Base-by-base conservation (phyloP, 495 filamentous ascomycete species). In the Penicillium cinerascens region DNA sequence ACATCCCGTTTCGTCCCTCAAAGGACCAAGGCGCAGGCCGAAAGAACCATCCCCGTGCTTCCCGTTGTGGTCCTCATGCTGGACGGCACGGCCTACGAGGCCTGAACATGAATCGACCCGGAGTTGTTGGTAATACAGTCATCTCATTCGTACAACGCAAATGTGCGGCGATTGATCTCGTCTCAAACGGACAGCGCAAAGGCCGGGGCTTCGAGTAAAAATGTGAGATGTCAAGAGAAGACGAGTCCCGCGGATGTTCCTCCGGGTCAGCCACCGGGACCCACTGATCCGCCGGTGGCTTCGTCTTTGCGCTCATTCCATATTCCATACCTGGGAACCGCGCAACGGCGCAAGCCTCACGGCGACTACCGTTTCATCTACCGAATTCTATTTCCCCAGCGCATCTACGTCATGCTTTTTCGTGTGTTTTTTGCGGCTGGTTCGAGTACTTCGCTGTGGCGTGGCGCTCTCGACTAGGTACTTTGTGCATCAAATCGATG, bases 151-250 rank as follows among this genome's bases (percentile, higher is more conserved):
- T 33, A 13, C 8, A 33, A 33, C 29, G 29, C 10, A 13, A 11
- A 9, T 9, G 26, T 13, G 10, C 9, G 8, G 7, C 8, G 2
- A 18, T 39, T 39, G 15, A 39, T 39, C 18, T 20, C 37, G 18
- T 16, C 37, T 17, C 18, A 33, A 16, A 8, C n/a, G 37, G 15
- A 16, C 37, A 17, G 15, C 37, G 47, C 44, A 59, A 50, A 48
- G 60, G 56, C 53, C 53, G 59, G 59, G 38, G 7, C 44, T 10
- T 10, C 9, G 9, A 33, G 27, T 2, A 52, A 54, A 55, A 66
- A 66, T 66, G 63, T 66, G 63, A 66, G 63, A 64, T 66, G 57
- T 66, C 63, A 56, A 49, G 39, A 38, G 27, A 36, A 17, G n/a
- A 42, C 16, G 20, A 41, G 40, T 23, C 29, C 35, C 36, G 40